phyloP scores from a whole-genome alignment of 495 filamentous ascomycete genomes.

The Monascus purpureus region DNA sequence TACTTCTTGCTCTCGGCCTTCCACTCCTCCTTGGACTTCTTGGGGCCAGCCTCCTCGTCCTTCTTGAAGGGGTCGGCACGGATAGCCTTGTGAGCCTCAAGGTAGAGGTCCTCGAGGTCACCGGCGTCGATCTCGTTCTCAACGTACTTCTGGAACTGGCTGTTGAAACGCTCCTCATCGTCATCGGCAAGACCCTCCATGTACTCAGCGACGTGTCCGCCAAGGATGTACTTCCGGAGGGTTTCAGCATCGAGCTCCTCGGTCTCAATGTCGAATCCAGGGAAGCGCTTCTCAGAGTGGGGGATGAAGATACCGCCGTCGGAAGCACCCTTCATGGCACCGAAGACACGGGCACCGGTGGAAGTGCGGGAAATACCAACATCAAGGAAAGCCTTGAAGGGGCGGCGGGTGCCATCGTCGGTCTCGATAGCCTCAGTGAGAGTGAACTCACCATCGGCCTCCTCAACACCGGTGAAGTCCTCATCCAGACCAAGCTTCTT shows the following conservation, averaged over 20 bases:
- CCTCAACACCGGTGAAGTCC: constrained; percentile 83
- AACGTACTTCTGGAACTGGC: constrained; percentile 93
- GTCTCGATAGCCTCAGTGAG: constrained; percentile 85
- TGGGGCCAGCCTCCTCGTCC: constrained; percentile 57
- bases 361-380: constrained; percentile 94
- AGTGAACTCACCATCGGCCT: constrained; percentile 84
- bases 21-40: constrained; percentile 94
- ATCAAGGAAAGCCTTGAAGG: constrained; percentile 97
- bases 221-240: constrained; percentile 98
- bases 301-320: constrained; percentile 95
- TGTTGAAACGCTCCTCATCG: constrained; percentile 98
- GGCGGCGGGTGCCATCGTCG: constrained; percentile 72
- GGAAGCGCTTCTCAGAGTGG: constrained; percentile 98
- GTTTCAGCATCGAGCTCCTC: constrained; percentile 96
- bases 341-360: constrained; percentile 96
- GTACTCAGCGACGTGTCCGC: constrained; percentile 96
- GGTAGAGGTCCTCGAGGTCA: constrained; percentile 92
- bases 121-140: constrained; percentile 95
- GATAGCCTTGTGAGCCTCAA: constrained; percentile 90
- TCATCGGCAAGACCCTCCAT: constrained; percentile 99
- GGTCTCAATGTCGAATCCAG: constrained; percentile 88
- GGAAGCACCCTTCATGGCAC: constrained; percentile 98
- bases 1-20: constrained; percentile 93
- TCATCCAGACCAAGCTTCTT: constrained; percentile 92
- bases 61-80: constrained; percentile 97